These are phyloP conservation scores for Cryptomeria japonica DNA, from an alignment of 75 land plant genomes.

Conservation along the genomic window DNA sequence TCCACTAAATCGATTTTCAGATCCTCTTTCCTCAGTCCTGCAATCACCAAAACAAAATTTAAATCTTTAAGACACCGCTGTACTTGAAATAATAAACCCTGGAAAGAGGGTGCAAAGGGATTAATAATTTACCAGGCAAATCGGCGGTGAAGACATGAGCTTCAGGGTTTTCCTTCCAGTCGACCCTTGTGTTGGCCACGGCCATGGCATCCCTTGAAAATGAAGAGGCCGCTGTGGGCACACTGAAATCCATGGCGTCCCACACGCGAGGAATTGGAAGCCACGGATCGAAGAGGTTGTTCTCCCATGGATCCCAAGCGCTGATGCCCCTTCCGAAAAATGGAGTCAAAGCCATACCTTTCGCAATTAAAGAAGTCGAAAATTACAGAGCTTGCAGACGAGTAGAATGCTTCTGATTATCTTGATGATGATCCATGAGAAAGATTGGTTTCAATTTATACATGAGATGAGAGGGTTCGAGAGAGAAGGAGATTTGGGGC, in stretches of 20 bases:
- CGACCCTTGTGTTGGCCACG: slow-evolving; percentile 1
- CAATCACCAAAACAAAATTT: not conserved
- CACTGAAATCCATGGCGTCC: not conserved
- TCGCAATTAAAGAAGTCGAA: too few relatives aligned
- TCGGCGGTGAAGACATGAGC: slow-evolving; percentile 45
- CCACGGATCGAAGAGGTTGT: too few relatives aligned
- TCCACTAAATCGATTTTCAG: slow-evolving; percentile 39
- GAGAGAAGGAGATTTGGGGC: too few relatives aligned
- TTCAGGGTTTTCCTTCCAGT: not conserved
- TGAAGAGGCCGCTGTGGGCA: not conserved
- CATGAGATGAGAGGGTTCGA: too few relatives aligned
- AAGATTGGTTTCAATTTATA: too few relatives aligned
- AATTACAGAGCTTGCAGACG: too few relatives aligned
- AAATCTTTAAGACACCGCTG: not conserved
- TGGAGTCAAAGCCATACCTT: not conserved
- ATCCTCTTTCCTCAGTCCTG: slow-evolving; percentile 21
- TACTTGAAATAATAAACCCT: not conserved
- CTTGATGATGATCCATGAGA: too few relatives aligned
- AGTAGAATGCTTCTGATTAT: too few relatives aligned
- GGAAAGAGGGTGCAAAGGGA: not conserved
- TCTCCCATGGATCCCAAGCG: not conserved
- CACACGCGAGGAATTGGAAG: too few relatives aligned
- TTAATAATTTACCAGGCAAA: slow-evolving; percentile 33
- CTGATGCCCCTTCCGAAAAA: not conserved
- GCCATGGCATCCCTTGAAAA: slow-evolving; percentile 21